Conservation (phyloP, 805 yeast genomes). For the Kodamaea leandrae region DNA sequence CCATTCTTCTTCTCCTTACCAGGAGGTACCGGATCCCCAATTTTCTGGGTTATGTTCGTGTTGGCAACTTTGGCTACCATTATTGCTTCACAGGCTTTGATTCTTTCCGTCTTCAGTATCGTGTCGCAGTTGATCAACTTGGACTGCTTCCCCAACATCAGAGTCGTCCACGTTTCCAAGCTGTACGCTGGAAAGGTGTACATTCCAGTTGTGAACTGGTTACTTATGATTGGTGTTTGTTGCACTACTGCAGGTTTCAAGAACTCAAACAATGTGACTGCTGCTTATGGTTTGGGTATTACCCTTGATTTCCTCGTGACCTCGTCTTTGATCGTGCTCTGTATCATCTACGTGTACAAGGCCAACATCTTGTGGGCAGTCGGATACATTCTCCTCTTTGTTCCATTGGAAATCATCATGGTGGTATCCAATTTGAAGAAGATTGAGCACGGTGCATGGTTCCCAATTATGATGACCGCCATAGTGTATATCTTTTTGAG, state of each 20-base stretch:
- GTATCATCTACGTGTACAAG: constrained; percentile 46
- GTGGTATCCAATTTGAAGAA: constrained; percentile 50
- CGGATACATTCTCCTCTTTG: constrained; percentile 37
- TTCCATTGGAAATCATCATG: constrained; percentile 47
- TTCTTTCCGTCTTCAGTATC: constrained; percentile 54
- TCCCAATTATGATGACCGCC: constrained; percentile 47
- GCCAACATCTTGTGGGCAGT: constrained; percentile 33
- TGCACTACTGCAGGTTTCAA: constrained; percentile 52
- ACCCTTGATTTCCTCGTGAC: constrained; percentile 56
- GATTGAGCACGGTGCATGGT: constrained; percentile 62
- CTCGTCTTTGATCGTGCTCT: constrained; percentile 42
- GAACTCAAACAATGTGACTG: constrained; percentile 49
- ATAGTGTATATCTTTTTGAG: constrained; percentile 36
- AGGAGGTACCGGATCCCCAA: constrained; percentile 42
- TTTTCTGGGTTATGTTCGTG: constrained; percentile 51
- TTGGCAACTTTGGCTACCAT: constrained; percentile 54
- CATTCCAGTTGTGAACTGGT: constrained; percentile 49
- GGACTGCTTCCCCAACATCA: constrained; percentile 53
- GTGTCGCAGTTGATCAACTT: constrained; percentile 50
- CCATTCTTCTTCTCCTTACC: constrained; percentile 52
- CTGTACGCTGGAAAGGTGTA: constrained; percentile 49
- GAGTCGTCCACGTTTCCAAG: constrained; percentile 44
- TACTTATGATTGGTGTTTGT: constrained; percentile 51
- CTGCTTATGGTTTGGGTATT: constrained; percentile 62
- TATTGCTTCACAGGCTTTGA: constrained; percentile 61